A percentile compares a stretch with the other conserved stretches of the same genome.
phyloP scores from a whole-genome alignment of 148 eudicot genomes.

The Rheum nobile region DNA sequence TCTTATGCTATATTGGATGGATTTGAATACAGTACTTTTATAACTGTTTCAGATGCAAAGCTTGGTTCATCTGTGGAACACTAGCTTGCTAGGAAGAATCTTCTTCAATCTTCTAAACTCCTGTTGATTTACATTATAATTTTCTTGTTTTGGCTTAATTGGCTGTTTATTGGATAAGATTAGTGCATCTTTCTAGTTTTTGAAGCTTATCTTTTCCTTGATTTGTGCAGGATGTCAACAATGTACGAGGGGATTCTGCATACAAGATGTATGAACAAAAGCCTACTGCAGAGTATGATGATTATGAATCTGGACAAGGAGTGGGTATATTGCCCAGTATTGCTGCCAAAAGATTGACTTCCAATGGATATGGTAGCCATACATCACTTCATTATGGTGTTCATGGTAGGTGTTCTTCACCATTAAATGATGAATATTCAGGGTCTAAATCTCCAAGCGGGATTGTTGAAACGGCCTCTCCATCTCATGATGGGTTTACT shows the following conservation, averaged over 20 bases:
- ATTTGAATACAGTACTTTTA: background rate
- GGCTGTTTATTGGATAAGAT: background rate
- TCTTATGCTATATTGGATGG: background rate
- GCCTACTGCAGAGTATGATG: constrained; percentile 31
- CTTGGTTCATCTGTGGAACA: background rate
- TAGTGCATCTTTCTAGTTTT: background rate
- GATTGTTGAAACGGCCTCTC: constrained; percentile 33
- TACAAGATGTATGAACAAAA: constrained; percentile 24
- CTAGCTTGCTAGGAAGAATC: background rate
- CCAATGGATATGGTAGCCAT: constrained; percentile 37
- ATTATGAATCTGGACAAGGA: constrained; percentile 38
- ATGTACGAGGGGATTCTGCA: constrained; percentile 31
- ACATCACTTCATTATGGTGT: constrained; percentile 28
- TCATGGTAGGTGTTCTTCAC: constrained; percentile 40
- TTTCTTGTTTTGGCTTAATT: background rate
- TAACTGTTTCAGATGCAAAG: background rate
- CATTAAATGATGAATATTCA: constrained; percentile 40
- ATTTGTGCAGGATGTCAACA: constrained; percentile 30
- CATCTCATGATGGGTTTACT: constrained; percentile 25
- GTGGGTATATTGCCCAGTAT: constrained; percentile 25
- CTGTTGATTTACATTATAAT: background rate
- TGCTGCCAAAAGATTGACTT: constrained; percentile 28
- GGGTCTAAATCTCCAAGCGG: constrained; percentile 40
- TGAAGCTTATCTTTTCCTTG: background rate
- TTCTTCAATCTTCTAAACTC: background rate